Conservation (phyloP, 306 rosid genomes). For the Vigna reflexopilosa region DNA sequence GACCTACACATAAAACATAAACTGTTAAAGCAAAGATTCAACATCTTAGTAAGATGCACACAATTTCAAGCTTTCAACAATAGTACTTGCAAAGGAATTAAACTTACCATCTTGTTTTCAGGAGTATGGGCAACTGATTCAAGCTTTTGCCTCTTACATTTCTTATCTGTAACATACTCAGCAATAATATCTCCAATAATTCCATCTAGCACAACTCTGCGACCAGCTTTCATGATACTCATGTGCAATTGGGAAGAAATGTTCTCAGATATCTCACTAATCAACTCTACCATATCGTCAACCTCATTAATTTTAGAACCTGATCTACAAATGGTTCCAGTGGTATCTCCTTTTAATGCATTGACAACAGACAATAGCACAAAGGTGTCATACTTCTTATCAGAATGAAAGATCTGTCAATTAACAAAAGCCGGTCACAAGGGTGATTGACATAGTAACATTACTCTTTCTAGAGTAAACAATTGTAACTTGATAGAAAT, state of each 20-base stretch:
- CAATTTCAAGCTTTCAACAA: constrained; percentile 18
- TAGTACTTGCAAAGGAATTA: constrained; percentile 32
- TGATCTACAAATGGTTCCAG: constrained; percentile 52
- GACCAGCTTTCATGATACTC: constrained; percentile 84
- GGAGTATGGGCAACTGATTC: constrained; percentile 54
- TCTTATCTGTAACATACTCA: constrained; percentile 67
- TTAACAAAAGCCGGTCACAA: constrained; percentile 38
- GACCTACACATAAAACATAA: constrained; percentile 51
- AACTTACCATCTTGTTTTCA: constrained; percentile 59
- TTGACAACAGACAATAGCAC: constrained; percentile 61
- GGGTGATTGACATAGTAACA: constrained; percentile 19
- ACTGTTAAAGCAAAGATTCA: constrained; percentile 59
- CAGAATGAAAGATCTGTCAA: constrained; percentile 77
- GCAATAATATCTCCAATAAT: constrained; percentile 77
- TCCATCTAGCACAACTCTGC: constrained; percentile 87
- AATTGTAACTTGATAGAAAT: background rate
- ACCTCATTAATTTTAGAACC: constrained; percentile 56
- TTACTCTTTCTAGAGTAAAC: constrained; percentile 22
- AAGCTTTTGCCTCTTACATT: constrained; percentile 57
- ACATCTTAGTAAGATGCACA: constrained; percentile 39
- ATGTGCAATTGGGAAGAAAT: constrained; percentile 81
- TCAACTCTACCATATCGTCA: constrained; percentile 47
- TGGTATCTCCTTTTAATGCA: constrained; percentile 59
- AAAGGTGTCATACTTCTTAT: constrained; percentile 60
- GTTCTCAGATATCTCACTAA: constrained; percentile 73